phyloP scores from a whole-genome alignment of 495 filamentous ascomycete genomes.

The Penicillium macrosclerotiorum region DNA sequence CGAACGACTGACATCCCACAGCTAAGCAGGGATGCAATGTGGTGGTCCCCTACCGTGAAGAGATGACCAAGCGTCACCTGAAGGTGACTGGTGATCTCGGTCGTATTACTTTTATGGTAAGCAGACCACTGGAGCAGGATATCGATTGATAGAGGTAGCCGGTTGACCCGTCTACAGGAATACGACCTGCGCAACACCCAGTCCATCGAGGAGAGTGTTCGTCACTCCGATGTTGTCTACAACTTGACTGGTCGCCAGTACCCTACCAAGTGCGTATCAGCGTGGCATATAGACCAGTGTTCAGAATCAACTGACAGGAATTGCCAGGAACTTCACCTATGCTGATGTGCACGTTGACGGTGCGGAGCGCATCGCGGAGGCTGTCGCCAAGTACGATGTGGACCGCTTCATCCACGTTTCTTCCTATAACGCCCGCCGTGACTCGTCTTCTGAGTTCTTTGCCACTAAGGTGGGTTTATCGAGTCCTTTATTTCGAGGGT shows the following conservation, averaged over 20 bases:
- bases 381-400: conserved; percentile 96
- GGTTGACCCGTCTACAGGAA: conserved; percentile 57
- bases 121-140: conserved; percentile 7
- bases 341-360: conserved; percentile 94
- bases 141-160: neutral
- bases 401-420: conserved; percentile 98
- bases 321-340: conserved; percentile 85
- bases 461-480: conserved; percentile 71
- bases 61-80: conserved; percentile 95
- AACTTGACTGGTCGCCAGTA: conserved; percentile 93
- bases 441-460: conserved; percentile 83
- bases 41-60: conserved; percentile 90
- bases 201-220: conserved; percentile 93
- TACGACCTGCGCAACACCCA: conserved; percentile 92
- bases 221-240: conserved; percentile 96
- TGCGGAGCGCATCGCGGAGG: conserved; percentile 90
- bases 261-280: conserved; percentile 78
- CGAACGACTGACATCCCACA: conserved; percentile 45
- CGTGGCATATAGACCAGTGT: neutral
- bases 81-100: conserved; percentile 94
- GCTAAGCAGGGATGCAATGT: conserved; percentile 90
- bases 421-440: conserved; percentile 81
- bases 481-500: too few species aligned
- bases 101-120: conserved; percentile 78
- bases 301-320: conserved; percentile 24